phyloP scores from a whole-genome alignment of 441 rosid species.

The Raphanus hybrid region DNA sequence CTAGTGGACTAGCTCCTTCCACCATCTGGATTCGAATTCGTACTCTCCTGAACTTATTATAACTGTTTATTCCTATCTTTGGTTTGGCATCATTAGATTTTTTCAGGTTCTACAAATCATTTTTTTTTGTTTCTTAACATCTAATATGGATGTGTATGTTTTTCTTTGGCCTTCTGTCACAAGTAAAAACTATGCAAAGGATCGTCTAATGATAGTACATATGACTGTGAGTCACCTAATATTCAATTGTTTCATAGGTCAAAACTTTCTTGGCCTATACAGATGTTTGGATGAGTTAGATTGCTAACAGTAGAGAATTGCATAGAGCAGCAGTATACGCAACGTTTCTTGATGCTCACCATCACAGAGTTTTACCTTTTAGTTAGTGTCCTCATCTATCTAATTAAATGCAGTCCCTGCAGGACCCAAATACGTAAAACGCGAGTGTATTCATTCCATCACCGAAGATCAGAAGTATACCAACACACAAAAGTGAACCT shows the following conservation, averaged over 20 bases:
- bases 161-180: constrained; percentile 1
- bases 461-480: neutral
- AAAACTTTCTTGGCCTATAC: neutral
- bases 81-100: neutral
- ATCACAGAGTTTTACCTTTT: too few species aligned
- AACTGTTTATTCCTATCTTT: neutral
- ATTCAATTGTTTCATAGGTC: neutral
- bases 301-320: neutral
- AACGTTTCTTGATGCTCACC: too few species aligned
- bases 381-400: too few species aligned
- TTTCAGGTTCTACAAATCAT: neutral
- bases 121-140: neutral
- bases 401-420: too few species aligned
- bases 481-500: neutral
- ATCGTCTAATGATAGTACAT: neutral
- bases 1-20: constrained; percentile 17
- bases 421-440: neutral
- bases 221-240: neutral
- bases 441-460: neutral
- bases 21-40: neutral
- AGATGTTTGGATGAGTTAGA: neutral
- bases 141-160: neutral
- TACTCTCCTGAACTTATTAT: neutral
- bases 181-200: neutral
- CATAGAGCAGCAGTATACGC: too few species aligned